Evolutionary conservation across 192 early-diverging fungal genomes (phyloP), one percentile per base, ranked within the genome.

Genomic region (Backusella macrospora): DNA sequence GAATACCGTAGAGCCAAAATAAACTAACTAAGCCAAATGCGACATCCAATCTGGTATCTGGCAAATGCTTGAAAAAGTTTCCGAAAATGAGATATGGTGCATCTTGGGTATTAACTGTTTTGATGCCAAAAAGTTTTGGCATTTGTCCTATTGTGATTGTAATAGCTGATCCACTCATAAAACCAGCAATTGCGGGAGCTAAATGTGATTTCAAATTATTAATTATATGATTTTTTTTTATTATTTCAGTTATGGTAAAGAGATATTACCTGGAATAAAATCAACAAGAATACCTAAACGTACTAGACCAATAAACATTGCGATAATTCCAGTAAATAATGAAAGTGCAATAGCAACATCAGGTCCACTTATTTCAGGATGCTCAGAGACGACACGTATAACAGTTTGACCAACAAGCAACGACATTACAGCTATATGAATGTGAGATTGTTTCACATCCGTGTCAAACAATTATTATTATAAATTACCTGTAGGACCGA

Each of bases 201-300:
- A 92, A 6, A 26, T n/a, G 9, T 21, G 26, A 23, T 8, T 59
- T 12, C 5, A 59, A 9, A 26, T 14, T 26, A 40, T 45, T n/a
- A 39, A 52, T 55, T 1, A 39, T 21, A 42, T 38, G 14, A 2
- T 65, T 44, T 45, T n/a, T 5, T 16, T 3, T 40, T 40, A 15
- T 34, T 34, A 34, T 34, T 34, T 34, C 29, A 34, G 29, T 34
- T 2, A 0, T 34, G 1, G 29, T 0, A 34, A 6, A 12, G 29
- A 34, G 6, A 14, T 13, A 13, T 63, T 75, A 75, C 74, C 34
- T 92, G 96, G 92, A 80, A 98, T 93, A 77, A 96, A 96, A 78
- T 97, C 94, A 48, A 97, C 91, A 37, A 97, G 82, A 72, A 95
- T 90, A 29, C 96, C 96, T 23, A 98, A 83, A 10, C 94, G 91